Evolutionary conservation across 2,329 filamentous ascomycete genomes (phyloP).

Genomic region (Aspergillus amoenus): DNA sequence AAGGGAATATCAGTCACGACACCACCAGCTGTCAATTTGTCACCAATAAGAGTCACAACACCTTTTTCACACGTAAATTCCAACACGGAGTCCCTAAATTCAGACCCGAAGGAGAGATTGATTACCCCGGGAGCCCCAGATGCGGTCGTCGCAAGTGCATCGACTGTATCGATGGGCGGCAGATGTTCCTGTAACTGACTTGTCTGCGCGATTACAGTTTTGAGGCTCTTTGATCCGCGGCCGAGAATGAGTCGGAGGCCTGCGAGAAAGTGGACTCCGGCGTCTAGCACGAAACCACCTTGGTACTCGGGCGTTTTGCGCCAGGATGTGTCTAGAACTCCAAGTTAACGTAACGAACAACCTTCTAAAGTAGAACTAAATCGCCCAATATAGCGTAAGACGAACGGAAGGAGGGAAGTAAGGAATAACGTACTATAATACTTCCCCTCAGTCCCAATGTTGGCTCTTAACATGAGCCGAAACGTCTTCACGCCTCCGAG

Average conservation of each 20-base stretch:
- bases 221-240: slow-evolving; percentile 38
- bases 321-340: slow-evolving; percentile 50
- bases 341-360: neutral
- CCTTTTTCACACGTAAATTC: slow-evolving; percentile 54
- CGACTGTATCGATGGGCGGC: slow-evolving; percentile 57
- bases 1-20: slow-evolving; percentile 45
- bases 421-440: slow-evolving; percentile 47
- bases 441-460: slow-evolving; percentile 52
- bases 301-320: slow-evolving; percentile 57
- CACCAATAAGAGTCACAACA: slow-evolving; percentile 45
- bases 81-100: slow-evolving; percentile 49
- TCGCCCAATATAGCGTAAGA: neutral
- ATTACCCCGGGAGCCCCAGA: slow-evolving; percentile 53
- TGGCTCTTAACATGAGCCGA: slow-evolving; percentile 45
- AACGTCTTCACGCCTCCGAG: slow-evolving; percentile 54
- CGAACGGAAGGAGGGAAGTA: slow-evolving; percentile 2
- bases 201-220: slow-evolving; percentile 50
- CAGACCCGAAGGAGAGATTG: slow-evolving; percentile 54
- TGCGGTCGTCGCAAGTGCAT: slow-evolving; percentile 50
- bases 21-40: slow-evolving; percentile 35
- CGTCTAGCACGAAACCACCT: slow-evolving; percentile 60
- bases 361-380: neutral
- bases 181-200: slow-evolving; percentile 52
- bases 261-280: slow-evolving; percentile 58
- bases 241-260: slow-evolving; percentile 52